Base-by-base conservation (phyloP, 345 rosid genomes). In the Moringa oleifera region DNA sequence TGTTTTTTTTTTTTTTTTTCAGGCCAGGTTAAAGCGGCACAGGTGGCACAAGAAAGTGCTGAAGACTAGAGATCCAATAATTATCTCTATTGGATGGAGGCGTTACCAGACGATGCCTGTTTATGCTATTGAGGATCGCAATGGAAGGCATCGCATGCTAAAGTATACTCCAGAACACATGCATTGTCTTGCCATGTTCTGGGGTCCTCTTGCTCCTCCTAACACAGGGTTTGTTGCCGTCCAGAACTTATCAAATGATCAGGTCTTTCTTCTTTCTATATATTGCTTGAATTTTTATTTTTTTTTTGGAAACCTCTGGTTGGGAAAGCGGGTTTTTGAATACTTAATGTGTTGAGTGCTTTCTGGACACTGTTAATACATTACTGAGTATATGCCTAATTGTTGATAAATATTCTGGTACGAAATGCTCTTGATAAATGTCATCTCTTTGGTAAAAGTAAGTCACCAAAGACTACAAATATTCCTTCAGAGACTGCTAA, bases 161-260 rank as follows among this genome's bases (percentile, higher is more conserved):
- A 90, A 90, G 82, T 94, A 87, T 82, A 88, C 96, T 66, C 97
- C 93, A 13, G 97, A 85, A 59, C 99, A 91, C 75, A 85, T 85
- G 96, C 96, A 88, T 56, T 94, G 97, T 68, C 93, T 91, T 70
- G 95, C 93, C 73, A 88, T 79, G 82, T 91, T 91, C 68, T 94
- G 96, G 96, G 99, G 95, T 59, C 99, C 97, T 60, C 91, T 91
- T 62, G 97, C 92, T 25, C 99, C 99, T 49, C 95, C 99, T 22
- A 74, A 84, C 62, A 85, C 97, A 8, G 97, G 97, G 31, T 76
- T 90, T 47, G 83, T 94, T 9, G 95, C 97, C 62, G 88, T 94
- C 74, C 96, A 88, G 69, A 83, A 73, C 71, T 72, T 90, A 65
- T 83, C 95, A 28, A 83, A 83, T 72, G 82, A 82, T 70, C 93